These are phyloP conservation scores for Neurospora sp. DNA, from an alignment of 495 filamentous ascomycete genomes.

Conservation along the genomic window DNA sequence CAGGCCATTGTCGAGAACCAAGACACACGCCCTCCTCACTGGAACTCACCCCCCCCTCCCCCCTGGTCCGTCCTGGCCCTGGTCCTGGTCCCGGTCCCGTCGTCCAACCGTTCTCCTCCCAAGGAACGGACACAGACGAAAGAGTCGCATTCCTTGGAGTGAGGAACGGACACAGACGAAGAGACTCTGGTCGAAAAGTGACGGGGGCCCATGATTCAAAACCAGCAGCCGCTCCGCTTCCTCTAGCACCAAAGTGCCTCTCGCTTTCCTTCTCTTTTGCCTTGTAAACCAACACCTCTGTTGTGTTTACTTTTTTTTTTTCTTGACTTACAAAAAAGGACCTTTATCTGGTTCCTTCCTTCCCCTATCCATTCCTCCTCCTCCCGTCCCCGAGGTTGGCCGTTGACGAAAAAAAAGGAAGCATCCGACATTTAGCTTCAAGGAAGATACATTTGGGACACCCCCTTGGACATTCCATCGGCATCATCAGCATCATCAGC, in stretches of 20 bases:
- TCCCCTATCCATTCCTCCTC: slow-evolving; percentile 1
- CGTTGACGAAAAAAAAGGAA: slow-evolving; percentile 15
- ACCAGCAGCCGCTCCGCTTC: neutral
- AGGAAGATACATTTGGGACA: slow-evolving; percentile 2
- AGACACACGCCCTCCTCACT: neutral
- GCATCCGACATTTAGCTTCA: slow-evolving; percentile 7
- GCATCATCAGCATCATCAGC: neutral
- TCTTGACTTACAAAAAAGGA: neutral
- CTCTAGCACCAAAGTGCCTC: neutral
- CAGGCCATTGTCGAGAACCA: neutral
- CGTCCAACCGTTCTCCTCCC: neutral
- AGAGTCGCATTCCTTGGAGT: neutral
- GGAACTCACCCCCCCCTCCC: neutral
- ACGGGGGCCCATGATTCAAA: neutral
- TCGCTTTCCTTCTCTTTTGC: neutral
- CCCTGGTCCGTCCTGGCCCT: neutral
- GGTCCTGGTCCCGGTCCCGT: neutral
- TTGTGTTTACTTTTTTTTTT: neutral
- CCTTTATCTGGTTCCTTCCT: neutral
- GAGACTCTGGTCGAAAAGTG: neutral
- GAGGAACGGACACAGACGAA: neutral
- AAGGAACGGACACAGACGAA: neutral
- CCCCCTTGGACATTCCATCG: neutral
- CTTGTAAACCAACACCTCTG: neutral
- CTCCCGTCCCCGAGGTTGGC: slow-evolving; percentile 6